Base-by-base conservation (phyloP, 441 rosid species). In the Populus hybrid region DNA sequence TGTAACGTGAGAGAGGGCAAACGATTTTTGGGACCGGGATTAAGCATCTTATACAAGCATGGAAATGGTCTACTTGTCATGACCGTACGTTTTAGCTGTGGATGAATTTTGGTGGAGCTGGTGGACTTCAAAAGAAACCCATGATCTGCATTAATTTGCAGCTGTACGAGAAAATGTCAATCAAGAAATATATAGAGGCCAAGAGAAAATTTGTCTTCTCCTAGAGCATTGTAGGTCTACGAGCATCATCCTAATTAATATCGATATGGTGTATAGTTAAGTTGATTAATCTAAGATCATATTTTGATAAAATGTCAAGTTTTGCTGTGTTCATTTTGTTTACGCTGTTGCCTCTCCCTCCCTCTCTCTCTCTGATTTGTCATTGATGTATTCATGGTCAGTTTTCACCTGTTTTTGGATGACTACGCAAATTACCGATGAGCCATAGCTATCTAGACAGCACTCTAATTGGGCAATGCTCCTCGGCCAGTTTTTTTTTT, bases 71-170 rank as follows among this genome's bases (percentile, higher is more conserved):
- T 67, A 65, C 23, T 2, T 64, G 12, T n/a, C 33, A 6, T n/a
- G 42, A n/a, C 8, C 24, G 42, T 21, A 9, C 21, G 26, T 21
- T 4, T 11, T 2, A 7, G 14, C 7, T 4, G 0, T 11, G 40
- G 4, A 64, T 40, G 16, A 5, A 28, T 42, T 10, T 67, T 36
- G 21, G 26, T 2, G 71, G 73, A 68, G 79, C 72, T 3, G 68
- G 76, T 63, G 74, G 56, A 38, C 23, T 64, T 79, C 89, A 83
- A 82, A 85, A 82, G 87, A 88, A 80, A 71, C 85, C 74, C 91
- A 83, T 83, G 89, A 85, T 71, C 76, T 78, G 72, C 88, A 86
- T 88, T 87, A 78, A 85, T 80, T 72, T 71, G 53, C 70, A 56
- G 63, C 18, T 16, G 74, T 23, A 26, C 16, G 4, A 2, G 50